Conservation (phyloP, 352 stramenopile species). For the Globisporangium emineosum region DNA sequence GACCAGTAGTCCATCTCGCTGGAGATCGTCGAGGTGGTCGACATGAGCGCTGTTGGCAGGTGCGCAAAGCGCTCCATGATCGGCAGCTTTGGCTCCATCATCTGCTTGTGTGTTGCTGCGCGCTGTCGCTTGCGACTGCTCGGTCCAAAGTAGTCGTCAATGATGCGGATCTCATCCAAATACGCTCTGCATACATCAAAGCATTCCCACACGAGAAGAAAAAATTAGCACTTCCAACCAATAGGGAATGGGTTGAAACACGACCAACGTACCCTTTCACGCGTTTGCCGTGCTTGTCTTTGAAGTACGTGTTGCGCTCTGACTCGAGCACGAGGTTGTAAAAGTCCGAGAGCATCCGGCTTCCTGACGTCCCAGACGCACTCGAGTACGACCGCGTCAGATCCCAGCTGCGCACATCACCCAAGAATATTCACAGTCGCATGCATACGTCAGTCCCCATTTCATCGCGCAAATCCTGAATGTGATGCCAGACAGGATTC, state of each 20-base stretch:
- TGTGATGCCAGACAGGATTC: neutral
- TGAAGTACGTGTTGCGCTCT: slow-evolving; percentile 63
- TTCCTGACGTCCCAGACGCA: slow-evolving; percentile 56
- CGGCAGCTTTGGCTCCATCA: slow-evolving; percentile 9
- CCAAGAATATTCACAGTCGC: neutral
- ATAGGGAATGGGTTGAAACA: neutral
- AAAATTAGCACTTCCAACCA: neutral
- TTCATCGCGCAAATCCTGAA: neutral
- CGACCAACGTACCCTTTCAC: slow-evolving; percentile 33
- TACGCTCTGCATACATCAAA: slow-evolving; percentile 24
- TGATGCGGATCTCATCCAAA: slow-evolving; percentile 42
- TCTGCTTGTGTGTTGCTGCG: neutral
- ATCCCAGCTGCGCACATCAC: slow-evolving; percentile 29
- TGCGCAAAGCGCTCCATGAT: slow-evolving; percentile 17
- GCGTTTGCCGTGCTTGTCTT: slow-evolving; percentile 48
- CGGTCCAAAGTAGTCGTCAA: slow-evolving; percentile 58
- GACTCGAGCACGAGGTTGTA: slow-evolving; percentile 79
- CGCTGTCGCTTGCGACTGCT: slow-evolving; percentile 10
- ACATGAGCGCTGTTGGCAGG: slow-evolving; percentile 18
- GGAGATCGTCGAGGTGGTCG: slow-evolving; percentile 24
- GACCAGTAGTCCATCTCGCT: slow-evolving; percentile 51
- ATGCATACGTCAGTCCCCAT: neutral
- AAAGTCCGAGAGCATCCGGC: slow-evolving; percentile 73
- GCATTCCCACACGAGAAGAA: neutral
- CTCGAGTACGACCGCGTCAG: slow-evolving; percentile 37